A percentile compares a stretch with the other conserved stretches of the same genome.
These are phyloP conservation scores for Hippophae gyantsensis DNA, from an alignment of 306 rosid genomes.

Conservation along the genomic window DNA sequence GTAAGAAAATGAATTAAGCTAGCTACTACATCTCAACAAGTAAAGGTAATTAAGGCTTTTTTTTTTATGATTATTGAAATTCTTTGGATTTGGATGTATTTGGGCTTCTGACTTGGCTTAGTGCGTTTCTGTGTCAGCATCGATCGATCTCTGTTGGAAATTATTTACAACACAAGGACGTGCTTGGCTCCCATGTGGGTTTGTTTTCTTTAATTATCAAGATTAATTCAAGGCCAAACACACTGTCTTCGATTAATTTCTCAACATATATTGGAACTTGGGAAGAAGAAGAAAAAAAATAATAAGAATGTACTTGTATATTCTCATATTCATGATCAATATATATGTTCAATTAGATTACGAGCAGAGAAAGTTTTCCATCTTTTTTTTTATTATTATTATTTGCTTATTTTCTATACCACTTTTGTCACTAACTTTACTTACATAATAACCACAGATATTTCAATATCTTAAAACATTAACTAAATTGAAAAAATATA, in stretches of 20 bases:
- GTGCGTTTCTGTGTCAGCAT: constrained; percentile 47
- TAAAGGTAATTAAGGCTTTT: constrained; percentile 21
- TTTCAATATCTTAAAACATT: too few species aligned
- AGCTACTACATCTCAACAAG: constrained; percentile 3
- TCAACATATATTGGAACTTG: constrained; percentile 23
- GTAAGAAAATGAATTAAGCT: neutral
- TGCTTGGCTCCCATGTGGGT: constrained; percentile 52
- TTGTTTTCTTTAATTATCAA: constrained; percentile 31
- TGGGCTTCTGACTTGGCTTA: constrained; percentile 35
- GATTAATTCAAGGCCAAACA: too few species aligned
- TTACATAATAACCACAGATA: too few species aligned
- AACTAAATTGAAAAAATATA: too few species aligned
- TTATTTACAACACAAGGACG: constrained; percentile 29
- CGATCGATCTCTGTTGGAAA: neutral
- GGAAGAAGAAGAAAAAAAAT: neutral
- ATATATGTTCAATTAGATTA: too few species aligned
- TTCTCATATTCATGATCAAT: too few species aligned
- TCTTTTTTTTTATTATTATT: too few species aligned
- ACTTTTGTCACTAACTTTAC: too few species aligned
- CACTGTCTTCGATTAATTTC: neutral
- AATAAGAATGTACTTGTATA: too few species aligned
- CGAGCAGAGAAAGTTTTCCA: too few species aligned
- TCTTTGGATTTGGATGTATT: neutral
- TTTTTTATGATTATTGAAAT: constrained; percentile 1
- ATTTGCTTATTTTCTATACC: too few species aligned